These are phyloP conservation scores for Diplodia seriata DNA, from an alignment of 2,329 filamentous ascomycete genomes.

Conservation along the genomic window DNA sequence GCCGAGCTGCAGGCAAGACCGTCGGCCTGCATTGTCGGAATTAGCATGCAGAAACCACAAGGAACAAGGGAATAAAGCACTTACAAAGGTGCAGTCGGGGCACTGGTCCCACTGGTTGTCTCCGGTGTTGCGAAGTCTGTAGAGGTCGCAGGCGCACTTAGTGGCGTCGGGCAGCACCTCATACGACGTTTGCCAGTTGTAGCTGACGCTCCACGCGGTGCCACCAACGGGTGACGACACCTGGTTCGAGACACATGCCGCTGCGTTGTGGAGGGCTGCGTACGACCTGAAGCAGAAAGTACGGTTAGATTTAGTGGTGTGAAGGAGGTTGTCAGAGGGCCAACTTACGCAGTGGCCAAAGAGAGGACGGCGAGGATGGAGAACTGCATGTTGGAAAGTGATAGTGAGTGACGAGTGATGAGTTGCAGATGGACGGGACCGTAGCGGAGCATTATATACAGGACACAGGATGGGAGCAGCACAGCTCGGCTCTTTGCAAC, in stretches of 20 bases:
- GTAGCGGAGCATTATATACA: not conserved
- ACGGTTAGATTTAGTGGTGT: not conserved
- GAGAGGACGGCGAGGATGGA: conserved; percentile 1
- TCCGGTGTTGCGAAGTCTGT: conserved; percentile 39
- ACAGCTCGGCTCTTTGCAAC: not conserved
- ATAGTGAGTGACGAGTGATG: not conserved
- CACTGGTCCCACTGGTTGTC: conserved; percentile 40
- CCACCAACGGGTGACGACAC: conserved; percentile 7
- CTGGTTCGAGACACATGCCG: not conserved
- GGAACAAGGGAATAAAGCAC: not conserved
- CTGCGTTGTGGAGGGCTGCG: conserved; percentile 7
- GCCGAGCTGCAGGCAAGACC: conserved; percentile 39
- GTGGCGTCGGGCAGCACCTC: conserved; percentile 13
- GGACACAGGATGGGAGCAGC: not conserved
- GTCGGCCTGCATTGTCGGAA: conserved; percentile 31
- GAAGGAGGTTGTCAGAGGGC: too few relatives aligned
- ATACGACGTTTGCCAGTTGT: conserved; percentile 26
- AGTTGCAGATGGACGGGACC: not conserved
- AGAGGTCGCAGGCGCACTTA: conserved; percentile 13
- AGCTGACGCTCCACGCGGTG: conserved; percentile 12
- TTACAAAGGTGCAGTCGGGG: conserved; percentile 42
- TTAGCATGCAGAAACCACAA: not conserved
- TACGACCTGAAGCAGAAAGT: not conserved
- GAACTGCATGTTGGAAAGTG: conserved; percentile 1
- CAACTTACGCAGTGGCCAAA: conserved; percentile 6